Percentiles rank a stretch among this genome's conserved stretches.
These are phyloP conservation scores for Leccinum fuscescens DNA, from an alignment of 1,284 basidiomycete genomes.

Conservation along the genomic window DNA sequence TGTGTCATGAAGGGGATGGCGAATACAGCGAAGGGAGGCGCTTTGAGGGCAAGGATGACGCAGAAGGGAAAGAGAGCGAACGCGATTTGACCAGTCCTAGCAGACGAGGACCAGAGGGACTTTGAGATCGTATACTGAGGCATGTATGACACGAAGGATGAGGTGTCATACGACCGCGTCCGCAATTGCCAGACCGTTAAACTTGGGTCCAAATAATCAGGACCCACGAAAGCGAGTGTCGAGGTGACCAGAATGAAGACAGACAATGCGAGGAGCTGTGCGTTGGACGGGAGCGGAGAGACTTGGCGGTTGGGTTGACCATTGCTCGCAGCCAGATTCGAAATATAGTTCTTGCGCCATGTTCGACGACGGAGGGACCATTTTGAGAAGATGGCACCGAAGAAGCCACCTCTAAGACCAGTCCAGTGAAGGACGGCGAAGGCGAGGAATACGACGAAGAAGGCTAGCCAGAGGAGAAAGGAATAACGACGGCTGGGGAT, in stretches of 20 bases:
- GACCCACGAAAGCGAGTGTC: slow-evolving; percentile 58
- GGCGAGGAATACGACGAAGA: slow-evolving; percentile 41
- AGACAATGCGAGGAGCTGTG: slow-evolving; percentile 50
- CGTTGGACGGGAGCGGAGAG: slow-evolving; percentile 58
- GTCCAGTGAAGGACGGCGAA: slow-evolving; percentile 43
- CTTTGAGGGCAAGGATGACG: slow-evolving; percentile 77
- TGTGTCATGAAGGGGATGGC: slow-evolving; percentile 69
- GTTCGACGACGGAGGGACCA: slow-evolving; percentile 56
- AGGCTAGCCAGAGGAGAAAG: slow-evolving; percentile 52
- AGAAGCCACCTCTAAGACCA: slow-evolving; percentile 40
- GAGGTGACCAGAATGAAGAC: slow-evolving; percentile 45
- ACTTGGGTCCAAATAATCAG: slow-evolving; percentile 71
- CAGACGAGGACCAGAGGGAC: slow-evolving; percentile 77
- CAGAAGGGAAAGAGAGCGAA: slow-evolving; percentile 79
- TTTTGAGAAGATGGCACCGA: slow-evolving; percentile 52
- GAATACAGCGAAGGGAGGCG: slow-evolving; percentile 79
- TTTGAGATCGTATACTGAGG: slow-evolving; percentile 67
- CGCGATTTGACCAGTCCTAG: slow-evolving; percentile 72
- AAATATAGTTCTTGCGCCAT: slow-evolving; percentile 33
- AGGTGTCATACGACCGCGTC: slow-evolving; percentile 26
- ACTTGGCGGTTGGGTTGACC: slow-evolving; percentile 43
- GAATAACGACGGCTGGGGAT: slow-evolving; percentile 53
- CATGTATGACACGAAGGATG: slow-evolving; percentile 35
- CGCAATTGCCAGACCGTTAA: slow-evolving; percentile 45
- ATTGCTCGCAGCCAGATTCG: slow-evolving; percentile 14